Percentiles rank a stretch among this genome's conserved stretches.
Conservation (phyloP, 345 rosid species). For the Rhizophora mangle region DNA sequence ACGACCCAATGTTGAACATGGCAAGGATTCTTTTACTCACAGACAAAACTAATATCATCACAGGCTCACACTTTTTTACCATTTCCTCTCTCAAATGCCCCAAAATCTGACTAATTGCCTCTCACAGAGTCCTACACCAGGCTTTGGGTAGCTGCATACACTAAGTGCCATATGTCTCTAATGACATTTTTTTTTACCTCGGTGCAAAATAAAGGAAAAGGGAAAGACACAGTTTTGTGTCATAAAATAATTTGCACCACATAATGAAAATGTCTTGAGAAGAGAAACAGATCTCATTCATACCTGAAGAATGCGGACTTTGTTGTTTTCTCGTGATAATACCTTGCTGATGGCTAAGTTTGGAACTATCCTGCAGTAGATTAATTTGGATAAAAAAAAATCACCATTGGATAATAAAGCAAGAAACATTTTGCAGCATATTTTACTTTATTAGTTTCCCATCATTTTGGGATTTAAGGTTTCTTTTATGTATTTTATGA, state of each 20-base stretch:
- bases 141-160: neutral
- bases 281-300: conserved; percentile 2
- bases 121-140: neutral
- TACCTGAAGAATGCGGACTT: conserved; percentile 94
- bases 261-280: neutral
- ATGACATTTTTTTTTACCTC: neutral
- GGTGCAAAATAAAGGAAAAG: neutral
- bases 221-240: conserved; percentile 1
- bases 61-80: neutral
- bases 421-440: conserved; percentile 1
- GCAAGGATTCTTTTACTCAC: neutral
- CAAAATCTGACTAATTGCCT: neutral
- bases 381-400: conserved; percentile 6
- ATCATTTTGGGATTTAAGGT: too few species aligned
- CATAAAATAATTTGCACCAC: neutral
- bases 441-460: neutral
- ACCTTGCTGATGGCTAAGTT: conserved; percentile 91
- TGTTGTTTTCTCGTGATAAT: conserved; percentile 83
- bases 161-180: neutral
- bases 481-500: too few species aligned
- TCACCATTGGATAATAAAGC: neutral
- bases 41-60: neutral
- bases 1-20: neutral
- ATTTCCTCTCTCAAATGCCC: neutral
- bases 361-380: conserved; percentile 78